Evolutionary conservation across 2,329 filamentous ascomycete genomes (phyloP).

Genomic region (Escovopsis weberi): DNA sequence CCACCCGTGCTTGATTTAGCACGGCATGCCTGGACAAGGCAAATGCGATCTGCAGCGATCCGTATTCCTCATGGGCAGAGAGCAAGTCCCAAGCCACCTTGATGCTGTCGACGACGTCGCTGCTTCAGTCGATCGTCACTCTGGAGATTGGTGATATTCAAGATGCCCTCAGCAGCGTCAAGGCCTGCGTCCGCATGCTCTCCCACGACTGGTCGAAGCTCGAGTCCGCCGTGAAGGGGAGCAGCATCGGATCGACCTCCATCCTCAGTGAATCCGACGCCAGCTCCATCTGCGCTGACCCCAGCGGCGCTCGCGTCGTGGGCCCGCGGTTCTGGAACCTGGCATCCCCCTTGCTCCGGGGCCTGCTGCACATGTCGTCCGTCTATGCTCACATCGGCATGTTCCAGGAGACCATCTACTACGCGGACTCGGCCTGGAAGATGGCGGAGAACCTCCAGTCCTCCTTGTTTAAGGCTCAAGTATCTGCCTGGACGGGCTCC

Average conservation of each 20-base stretch:
- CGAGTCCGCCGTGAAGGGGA: slow-evolving; percentile 19
- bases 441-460: slow-evolving; percentile 57
- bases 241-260: slow-evolving; percentile 5
- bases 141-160: slow-evolving; percentile 47
- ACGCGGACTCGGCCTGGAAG: slow-evolving; percentile 69
- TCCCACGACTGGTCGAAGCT: slow-evolving; percentile 41
- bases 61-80: slow-evolving; percentile 18
- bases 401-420: slow-evolving; percentile 77
- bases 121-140: slow-evolving; percentile 50
- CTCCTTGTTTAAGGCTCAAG: slow-evolving; percentile 40
- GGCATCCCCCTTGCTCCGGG: slow-evolving; percentile 56
- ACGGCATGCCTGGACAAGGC: slow-evolving; percentile 22
- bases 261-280: slow-evolving; percentile 16
- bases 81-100: slow-evolving; percentile 20
- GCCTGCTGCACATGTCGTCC: slow-evolving; percentile 57
- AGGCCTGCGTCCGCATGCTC: slow-evolving; percentile 40
- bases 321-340: slow-evolving; percentile 64
- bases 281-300: slow-evolving; percentile 14
- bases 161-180: slow-evolving; percentile 41
- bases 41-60: slow-evolving; percentile 20
- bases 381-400: slow-evolving; percentile 75
- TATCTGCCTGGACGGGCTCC: slow-evolving; percentile 38
- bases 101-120: slow-evolving; percentile 20
- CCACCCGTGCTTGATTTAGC: slow-evolving; percentile 6
- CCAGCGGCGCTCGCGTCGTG: slow-evolving; percentile 11